Base-by-base conservation (phyloP, 805 yeast species). In the Ogataea corticis region DNA sequence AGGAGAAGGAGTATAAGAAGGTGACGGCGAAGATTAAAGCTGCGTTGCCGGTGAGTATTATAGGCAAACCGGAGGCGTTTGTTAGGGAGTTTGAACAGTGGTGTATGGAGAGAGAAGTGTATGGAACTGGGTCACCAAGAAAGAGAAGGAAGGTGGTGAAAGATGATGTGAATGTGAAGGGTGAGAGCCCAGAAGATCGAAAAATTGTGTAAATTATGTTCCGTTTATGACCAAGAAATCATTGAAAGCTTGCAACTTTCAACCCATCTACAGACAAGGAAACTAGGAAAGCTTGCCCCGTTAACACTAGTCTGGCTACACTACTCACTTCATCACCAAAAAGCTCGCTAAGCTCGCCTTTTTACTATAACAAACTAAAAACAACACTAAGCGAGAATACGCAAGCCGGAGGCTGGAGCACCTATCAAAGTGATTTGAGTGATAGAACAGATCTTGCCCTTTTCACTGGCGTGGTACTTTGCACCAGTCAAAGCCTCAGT, bases 401-500 rank as follows among this genome's bases (percentile, higher is more conserved):
- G 82, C 59, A 92, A 76, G 17, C 98, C 98, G 11, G 96, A 85
- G 10, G 96, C 94, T 15, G 94, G 87, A 13, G 92, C 89, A 15
- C 99, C 99, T 52, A 94, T 81, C 43, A 76, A 71, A 3, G 97
- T 85, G 50, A 95, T 72, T 41, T 75, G 66, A 1, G 97, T 86
- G 50, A 94, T 82, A 40, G 69, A 70, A 69, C 96, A 92, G 30
- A 88, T 59, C 56, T 80, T 78, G 41, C 97, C 98, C 72, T 85
- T 83, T 62, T 82, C 85, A 46, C 79, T 75, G 7, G 81, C 73
- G 54, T 85, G 86, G 63, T 94, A 95, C 62, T 78, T 82, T 44
- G 98, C 96, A 44, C 96, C 96, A 18, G 96, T 89, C 54, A 95
- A 71, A 14, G 96, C 88, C 61, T 94, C 98, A 21, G 77, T 58